These are phyloP conservation scores for Borovskyia barvae DNA, from an alignment of 208 protist species.

Conservation along the genomic window DNA sequence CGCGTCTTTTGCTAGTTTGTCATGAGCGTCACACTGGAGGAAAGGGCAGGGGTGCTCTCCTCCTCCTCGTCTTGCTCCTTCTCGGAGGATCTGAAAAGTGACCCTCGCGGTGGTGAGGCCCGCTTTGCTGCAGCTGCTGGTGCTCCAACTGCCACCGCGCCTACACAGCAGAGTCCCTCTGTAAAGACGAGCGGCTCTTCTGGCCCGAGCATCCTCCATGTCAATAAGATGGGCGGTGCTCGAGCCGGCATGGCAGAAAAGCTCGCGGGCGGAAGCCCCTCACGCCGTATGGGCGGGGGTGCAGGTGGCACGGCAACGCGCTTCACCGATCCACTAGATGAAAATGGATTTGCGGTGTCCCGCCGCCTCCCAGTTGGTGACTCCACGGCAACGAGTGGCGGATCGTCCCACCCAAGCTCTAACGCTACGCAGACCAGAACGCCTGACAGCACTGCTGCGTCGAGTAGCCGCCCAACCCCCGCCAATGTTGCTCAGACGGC, in stretches of 20 bases:
- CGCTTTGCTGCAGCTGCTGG: neutral
- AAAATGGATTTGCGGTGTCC: constrained; percentile 19
- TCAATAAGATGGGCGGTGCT: constrained; percentile 18
- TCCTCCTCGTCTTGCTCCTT: constrained; percentile 27
- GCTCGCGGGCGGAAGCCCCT: constrained; percentile 1
- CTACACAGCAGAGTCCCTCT: too few species aligned
- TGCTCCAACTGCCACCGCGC: too few species aligned
- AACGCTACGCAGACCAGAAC: neutral
- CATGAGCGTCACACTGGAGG: constrained; percentile 13
- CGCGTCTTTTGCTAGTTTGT: too few species aligned
- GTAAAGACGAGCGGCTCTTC: neutral
- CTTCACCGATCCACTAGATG: constrained; percentile 22
- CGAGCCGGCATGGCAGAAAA: constrained; percentile 8
- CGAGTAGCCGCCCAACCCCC: constrained; percentile 1
- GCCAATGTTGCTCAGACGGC: neutral
- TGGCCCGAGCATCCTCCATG: constrained; percentile 15
- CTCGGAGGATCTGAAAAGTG: constrained; percentile 10
- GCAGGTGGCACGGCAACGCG: neutral
- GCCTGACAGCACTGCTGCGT: neutral
- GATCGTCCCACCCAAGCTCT: constrained; percentile 4
- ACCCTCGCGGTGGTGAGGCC: constrained; percentile 1
- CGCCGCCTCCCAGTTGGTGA: constrained; percentile 1
- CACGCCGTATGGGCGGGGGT: neutral
- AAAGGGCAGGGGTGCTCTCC: constrained; percentile 14
- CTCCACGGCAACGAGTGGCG: neutral